These are phyloP conservation scores for Yarrowia sp. DNA, from an alignment of 805 yeast genomes.

Conservation along the genomic window DNA sequence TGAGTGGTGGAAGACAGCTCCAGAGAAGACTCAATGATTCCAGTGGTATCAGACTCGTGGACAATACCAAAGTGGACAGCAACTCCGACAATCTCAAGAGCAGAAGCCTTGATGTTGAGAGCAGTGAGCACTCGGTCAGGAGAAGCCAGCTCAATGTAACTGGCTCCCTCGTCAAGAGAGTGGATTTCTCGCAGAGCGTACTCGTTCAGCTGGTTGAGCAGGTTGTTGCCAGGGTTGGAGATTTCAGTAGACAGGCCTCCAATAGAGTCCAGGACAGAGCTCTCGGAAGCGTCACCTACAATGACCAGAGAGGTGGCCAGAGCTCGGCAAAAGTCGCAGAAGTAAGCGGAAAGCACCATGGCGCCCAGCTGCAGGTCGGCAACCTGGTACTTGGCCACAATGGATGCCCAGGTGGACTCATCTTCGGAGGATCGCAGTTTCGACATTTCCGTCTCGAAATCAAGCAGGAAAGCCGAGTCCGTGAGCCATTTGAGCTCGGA, in stretches of 20 bases:
- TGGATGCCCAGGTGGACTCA: constrained; percentile 28
- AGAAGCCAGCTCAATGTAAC: constrained; percentile 54
- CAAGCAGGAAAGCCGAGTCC: constrained; percentile 28
- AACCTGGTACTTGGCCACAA: constrained; percentile 26
- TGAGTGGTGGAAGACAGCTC: constrained; percentile 53
- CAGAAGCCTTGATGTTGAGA: constrained; percentile 52
- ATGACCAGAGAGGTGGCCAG: constrained; percentile 29
- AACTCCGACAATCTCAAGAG: constrained; percentile 60
- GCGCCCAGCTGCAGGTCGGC: constrained; percentile 32
- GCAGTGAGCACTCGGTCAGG: constrained; percentile 50
- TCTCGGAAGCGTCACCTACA: constrained; percentile 8
- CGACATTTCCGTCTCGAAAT: constrained; percentile 30
- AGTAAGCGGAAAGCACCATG: constrained; percentile 29
- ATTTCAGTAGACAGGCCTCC: constrained; percentile 29
- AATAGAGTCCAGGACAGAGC: not conserved
- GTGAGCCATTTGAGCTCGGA: constrained; percentile 28
- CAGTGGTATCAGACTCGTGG: constrained; percentile 45
- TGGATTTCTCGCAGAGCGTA: constrained; percentile 44
- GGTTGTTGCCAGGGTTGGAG: constrained; percentile 25
- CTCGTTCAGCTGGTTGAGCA: constrained; percentile 30
- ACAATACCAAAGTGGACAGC: constrained; percentile 51
- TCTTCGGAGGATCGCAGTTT: constrained; percentile 28
- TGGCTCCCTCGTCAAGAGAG: constrained; percentile 56
- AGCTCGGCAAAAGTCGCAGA: constrained; percentile 30
- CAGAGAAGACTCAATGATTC: constrained; percentile 52